Conservation (phyloP, 345 rosid genomes). For the Eucalyptus rudis region DNA sequence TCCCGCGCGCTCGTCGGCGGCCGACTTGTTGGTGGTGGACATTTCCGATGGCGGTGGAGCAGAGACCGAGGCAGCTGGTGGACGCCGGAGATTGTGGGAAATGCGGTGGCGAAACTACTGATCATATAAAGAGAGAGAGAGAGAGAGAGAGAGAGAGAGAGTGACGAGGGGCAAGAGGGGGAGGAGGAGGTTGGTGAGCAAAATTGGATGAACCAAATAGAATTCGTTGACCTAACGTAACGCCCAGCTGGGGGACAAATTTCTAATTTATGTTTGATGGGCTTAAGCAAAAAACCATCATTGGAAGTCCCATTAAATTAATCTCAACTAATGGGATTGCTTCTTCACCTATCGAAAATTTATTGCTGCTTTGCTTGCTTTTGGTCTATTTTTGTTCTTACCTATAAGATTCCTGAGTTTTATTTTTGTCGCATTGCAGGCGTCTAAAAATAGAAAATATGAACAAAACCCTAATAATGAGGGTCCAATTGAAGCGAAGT, state of each 20-base stretch:
- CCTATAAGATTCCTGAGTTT: background rate
- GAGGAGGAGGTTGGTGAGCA: background rate
- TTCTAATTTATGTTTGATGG: background rate
- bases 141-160: too few species aligned
- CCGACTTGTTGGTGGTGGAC: background rate
- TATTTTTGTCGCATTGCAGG: background rate
- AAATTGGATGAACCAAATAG: background rate
- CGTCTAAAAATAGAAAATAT: background rate
- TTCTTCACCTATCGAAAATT: background rate
- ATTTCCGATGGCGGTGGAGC: background rate
- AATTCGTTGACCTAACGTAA: background rate
- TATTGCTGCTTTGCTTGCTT: background rate
- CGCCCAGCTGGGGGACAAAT: background rate
- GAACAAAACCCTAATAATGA: background rate
- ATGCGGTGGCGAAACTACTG: background rate
- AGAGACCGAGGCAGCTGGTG: background rate
- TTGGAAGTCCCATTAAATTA: background rate
- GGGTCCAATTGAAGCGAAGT: background rate
- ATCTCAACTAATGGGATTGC: background rate
- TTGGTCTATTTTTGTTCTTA: background rate
- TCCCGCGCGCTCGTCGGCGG: constrained; percentile 38
- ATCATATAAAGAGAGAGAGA: background rate
- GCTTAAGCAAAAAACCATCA: background rate
- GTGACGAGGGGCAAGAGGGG: background rate
- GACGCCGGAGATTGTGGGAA: background rate